Base-by-base conservation (phyloP, 75 land plant genomes). In the Pinus albicaulis region DNA sequence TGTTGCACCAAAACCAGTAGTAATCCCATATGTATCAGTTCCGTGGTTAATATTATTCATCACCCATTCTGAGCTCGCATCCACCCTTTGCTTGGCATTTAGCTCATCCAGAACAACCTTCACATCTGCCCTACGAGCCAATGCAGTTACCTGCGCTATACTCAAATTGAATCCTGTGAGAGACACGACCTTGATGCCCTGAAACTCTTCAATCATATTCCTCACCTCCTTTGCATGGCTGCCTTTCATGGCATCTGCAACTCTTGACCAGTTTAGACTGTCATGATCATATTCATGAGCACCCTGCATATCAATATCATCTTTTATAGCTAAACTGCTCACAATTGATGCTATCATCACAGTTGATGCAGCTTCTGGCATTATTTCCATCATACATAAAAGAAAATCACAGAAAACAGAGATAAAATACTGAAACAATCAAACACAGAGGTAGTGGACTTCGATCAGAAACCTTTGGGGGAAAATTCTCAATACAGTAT, bases 211-310 rank as follows among this genome's bases (percentile, higher is more conserved):
- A 80, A 91, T 86, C 89, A 91, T 89, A 3, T 80, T 68, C 82
- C 83, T 89, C 72, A 91, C 85, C 74, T 91, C 92, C 3, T 91
- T 92, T 56, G 83, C 72, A 77, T 91, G 94, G 78, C 88, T 89
- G 34, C 95, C 93, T 62, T 79, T 79, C 72, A 93, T 34, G 12
- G 86, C 66, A 84, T 83, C 85, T 22, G 93, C 94, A 23, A 90
- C 88, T 52, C 34, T 58, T 0, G 74, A 89, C 95, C 95, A 93
- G 79, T 85, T 89, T 55, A 72, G 28, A 15, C 55, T 26, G 52
- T 72, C 73, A 48, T 48, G 53, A 10, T 48, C 53, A 48, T 48
- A 48, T 48, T 10, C 11, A 48, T 48, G 53, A 48, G 2, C 11
- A 11, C 11, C 12, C 53, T 48, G 12, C 11, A 48, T 48, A 48